phyloP scores from a whole-genome alignment of 108 stramenopile genomes.

The Epithemia pelagica region DNA sequence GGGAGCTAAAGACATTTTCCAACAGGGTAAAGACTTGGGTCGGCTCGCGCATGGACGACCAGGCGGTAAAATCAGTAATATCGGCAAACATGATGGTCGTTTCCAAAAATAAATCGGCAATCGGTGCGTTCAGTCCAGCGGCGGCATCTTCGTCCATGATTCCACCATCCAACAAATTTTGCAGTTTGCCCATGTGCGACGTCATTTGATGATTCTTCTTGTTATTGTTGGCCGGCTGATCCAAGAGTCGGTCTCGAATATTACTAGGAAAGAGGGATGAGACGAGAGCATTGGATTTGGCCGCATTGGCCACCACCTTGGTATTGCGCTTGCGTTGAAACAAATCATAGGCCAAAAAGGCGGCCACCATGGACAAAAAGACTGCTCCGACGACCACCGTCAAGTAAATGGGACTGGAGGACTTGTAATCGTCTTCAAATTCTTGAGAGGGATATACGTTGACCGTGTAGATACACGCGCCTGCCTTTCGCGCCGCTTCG shows the following conservation, averaged over 20 bases:
- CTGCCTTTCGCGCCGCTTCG: not conserved
- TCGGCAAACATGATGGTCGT: constrained; percentile 11
- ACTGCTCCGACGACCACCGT: not conserved
- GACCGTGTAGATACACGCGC: not conserved
- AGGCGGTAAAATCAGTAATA: constrained; percentile 12
- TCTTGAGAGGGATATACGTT: not conserved
- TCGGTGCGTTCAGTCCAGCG: not conserved
- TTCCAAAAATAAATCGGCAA: constrained; percentile 11
- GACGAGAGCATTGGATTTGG: constrained; percentile 1
- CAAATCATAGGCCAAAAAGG: not conserved
- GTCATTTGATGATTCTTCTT: not conserved
- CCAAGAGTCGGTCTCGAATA: constrained; percentile 21
- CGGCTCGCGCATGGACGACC: constrained; percentile 18
- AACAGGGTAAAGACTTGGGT: constrained; percentile 26
- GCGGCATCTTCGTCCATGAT: not conserved
- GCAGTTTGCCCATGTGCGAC: not conserved
- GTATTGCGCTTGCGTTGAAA: not conserved
- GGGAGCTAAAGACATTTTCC: constrained; percentile 21
- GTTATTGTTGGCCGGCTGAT: not conserved
- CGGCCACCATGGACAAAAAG: not conserved
- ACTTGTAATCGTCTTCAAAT: constrained; percentile 6
- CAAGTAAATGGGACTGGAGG: not conserved
- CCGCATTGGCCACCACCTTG: not conserved
- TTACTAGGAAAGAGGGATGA: constrained; percentile 7
- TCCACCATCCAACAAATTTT: not conserved